Conservation (phyloP, 768 basidiomycete species). For the Chalciporus sphaerocephalus region DNA sequence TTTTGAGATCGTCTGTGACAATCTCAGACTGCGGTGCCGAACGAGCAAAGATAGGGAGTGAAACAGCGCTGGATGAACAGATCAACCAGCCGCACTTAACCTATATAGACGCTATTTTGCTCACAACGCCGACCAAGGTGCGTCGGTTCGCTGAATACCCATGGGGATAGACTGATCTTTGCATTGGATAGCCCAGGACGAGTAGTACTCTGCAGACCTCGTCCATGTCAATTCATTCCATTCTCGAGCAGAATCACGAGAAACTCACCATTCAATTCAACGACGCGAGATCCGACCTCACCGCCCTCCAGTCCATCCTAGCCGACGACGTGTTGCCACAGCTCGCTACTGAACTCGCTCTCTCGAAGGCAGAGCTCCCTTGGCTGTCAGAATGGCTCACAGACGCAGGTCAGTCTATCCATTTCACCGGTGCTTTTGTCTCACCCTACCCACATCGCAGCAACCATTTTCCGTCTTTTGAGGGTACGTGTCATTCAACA, state of each 20-base stretch:
- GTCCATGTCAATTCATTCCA: slow-evolving; percentile 28
- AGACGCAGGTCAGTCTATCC: slow-evolving; percentile 53
- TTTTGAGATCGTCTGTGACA: too few relatives aligned
- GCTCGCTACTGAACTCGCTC: slow-evolving; percentile 52
- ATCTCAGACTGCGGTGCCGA: too few relatives aligned
- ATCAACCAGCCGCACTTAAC: too few relatives aligned
- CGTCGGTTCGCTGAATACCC: too few relatives aligned
- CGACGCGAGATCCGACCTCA: slow-evolving; percentile 43
- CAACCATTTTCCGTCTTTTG: slow-evolving; percentile 55
- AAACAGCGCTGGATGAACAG: too few relatives aligned
- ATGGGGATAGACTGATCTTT: too few relatives aligned
- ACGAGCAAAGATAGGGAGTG: too few relatives aligned
- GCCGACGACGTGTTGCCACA: slow-evolving; percentile 57
- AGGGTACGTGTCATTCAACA: slow-evolving; percentile 42
- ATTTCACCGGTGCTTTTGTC: not conserved
- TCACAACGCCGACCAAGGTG: too few relatives aligned
- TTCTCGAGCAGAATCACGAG: slow-evolving; percentile 45
- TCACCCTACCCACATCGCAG: slow-evolving; percentile 25
- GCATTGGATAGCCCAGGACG: too few relatives aligned
- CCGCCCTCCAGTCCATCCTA: slow-evolving; percentile 47
- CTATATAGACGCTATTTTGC: too few relatives aligned
- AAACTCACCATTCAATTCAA: slow-evolving; percentile 48
- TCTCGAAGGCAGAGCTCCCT: slow-evolving; percentile 42
- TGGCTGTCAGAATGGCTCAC: slow-evolving; percentile 61
- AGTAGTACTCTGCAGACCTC: not conserved